Percentiles rank a stretch among this genome's conserved stretches.
phyloP scores from a whole-genome alignment of 2,329 filamentous ascomycete species.

The Colletotrichum shisoi region DNA sequence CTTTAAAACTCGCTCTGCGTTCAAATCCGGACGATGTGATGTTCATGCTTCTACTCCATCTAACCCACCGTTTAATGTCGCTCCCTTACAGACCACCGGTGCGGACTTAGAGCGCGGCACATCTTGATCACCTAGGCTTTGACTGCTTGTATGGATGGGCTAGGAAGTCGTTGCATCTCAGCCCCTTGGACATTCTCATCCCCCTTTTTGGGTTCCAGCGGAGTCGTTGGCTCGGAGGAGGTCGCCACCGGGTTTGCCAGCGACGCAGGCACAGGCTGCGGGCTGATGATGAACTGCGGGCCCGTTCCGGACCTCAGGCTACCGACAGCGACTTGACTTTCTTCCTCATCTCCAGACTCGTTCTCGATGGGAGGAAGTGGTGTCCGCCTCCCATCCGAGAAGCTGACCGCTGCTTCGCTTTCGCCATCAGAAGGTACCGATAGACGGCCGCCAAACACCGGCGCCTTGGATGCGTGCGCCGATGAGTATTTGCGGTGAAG shows the following conservation, averaged over 20 bases:
- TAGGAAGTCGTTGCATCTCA: conserved; percentile 44
- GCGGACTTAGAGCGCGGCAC: background rate
- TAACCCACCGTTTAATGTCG: background rate
- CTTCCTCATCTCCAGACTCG: conserved; percentile 45
- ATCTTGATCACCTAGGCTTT: conserved; percentile 44
- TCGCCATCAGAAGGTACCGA: conserved; percentile 64
- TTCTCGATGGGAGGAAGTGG: conserved; percentile 62
- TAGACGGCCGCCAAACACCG: conserved; percentile 53
- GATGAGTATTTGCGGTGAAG: conserved; percentile 68
- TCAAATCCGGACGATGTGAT: background rate
- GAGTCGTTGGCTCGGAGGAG: conserved; percentile 1
- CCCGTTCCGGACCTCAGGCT: conserved; percentile 17
- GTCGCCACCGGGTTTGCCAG: conserved; percentile 6
- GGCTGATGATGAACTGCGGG: conserved; percentile 21
- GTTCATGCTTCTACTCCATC: background rate
- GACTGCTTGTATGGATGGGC: conserved; percentile 46
- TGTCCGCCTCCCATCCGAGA: conserved; percentile 66
- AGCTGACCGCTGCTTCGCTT: conserved; percentile 67
- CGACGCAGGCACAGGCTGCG: conserved; percentile 14
- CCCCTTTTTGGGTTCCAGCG: conserved; percentile 17
- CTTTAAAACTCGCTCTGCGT: background rate
- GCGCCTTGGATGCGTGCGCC: conserved; percentile 57
- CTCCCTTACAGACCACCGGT: background rate
- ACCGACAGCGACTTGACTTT: background rate
- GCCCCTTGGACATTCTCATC: conserved; percentile 42